These are phyloP conservation scores for Megacollybia marginata DNA, from an alignment of 768 basidiomycete genomes.

Conservation along the genomic window DNA sequence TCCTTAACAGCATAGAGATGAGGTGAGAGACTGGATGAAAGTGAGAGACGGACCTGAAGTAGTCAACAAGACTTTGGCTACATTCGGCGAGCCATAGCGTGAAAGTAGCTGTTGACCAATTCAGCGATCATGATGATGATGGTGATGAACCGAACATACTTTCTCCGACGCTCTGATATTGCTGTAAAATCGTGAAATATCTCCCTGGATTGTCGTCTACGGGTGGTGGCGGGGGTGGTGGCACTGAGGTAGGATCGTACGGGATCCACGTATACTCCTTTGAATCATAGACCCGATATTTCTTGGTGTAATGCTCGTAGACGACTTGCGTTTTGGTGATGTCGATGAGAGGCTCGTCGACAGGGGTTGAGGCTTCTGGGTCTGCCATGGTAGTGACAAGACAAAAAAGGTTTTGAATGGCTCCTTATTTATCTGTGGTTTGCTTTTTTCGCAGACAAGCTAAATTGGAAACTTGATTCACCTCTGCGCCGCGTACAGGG, in stretches of 20 bases:
- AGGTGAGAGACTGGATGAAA: neutral
- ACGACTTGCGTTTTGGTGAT: too few relatives aligned
- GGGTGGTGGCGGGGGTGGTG: constrained; percentile 3
- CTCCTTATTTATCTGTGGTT: too few relatives aligned
- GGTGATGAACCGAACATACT: neutral
- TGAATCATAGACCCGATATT: neutral
- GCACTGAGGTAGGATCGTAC: constrained; percentile 9
- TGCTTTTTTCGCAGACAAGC: too few relatives aligned
- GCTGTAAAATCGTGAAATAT: constrained; percentile 14
- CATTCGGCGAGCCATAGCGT: constrained; percentile 6
- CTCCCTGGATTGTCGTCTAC: constrained; percentile 6
- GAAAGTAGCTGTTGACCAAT: constrained; percentile 9
- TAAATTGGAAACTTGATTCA: too few relatives aligned
- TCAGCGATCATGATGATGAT: neutral
- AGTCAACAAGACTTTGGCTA: constrained; percentile 11
- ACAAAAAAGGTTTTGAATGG: too few relatives aligned
- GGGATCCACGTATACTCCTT: constrained; percentile 8
- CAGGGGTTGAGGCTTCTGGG: too few relatives aligned
- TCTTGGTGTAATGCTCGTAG: neutral
- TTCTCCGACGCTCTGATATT: neutral
- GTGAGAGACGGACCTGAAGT: constrained; percentile 8
- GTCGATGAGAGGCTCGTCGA: too few relatives aligned
- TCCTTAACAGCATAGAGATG: constrained; percentile 3
- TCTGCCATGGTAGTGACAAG: too few relatives aligned
- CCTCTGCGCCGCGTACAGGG: too few relatives aligned